Percentiles rank a stretch among this genome's conserved stretches.
Conservation (phyloP, 1,284 basidiomycete species). For the Austropuccinia psidii region DNA sequence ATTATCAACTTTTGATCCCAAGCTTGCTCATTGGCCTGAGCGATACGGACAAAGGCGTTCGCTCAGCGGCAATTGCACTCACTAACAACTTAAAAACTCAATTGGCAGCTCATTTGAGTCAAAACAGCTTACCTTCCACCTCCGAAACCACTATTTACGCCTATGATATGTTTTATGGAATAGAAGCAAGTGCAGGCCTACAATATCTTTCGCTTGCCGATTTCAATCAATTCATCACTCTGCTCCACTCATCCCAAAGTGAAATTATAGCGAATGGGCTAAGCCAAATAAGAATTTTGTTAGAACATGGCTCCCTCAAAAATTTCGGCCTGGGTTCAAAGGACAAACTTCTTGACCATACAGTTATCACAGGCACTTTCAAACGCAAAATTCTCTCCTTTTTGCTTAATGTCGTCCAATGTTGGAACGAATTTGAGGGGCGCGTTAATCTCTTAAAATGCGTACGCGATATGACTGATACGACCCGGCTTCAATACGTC, state of each 20-base stretch:
- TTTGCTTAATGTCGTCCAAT: slow-evolving; percentile 26
- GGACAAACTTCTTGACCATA: no score
- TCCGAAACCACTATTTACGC: slow-evolving; percentile 28
- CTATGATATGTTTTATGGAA: slow-evolving; percentile 33
- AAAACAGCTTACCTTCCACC: background rate
- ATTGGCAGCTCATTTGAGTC: background rate
- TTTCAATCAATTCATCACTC: slow-evolving; percentile 8
- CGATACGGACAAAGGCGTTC: slow-evolving; percentile 21
- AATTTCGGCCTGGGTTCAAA: background rate
- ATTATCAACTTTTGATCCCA: slow-evolving; percentile 32
- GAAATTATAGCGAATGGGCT: slow-evolving; percentile 24
- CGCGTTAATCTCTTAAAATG: slow-evolving; percentile 27
- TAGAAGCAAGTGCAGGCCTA: slow-evolving; percentile 8
- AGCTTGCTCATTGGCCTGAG: slow-evolving; percentile 30
- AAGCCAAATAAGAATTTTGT: background rate
- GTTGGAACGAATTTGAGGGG: slow-evolving; percentile 31
- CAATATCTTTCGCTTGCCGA: slow-evolving; percentile 28
- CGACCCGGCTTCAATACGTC: slow-evolving; percentile 1
- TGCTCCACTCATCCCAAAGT: background rate
- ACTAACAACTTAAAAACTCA: background rate
- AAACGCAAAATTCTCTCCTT: slow-evolving; percentile 16
- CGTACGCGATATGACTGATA: slow-evolving; percentile 9
- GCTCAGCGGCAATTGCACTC: slow-evolving; percentile 19
- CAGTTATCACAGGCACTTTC: background rate
- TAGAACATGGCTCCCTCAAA: background rate